Evolutionary conservation across 148 eudicot genomes (phyloP).

Genomic region (Polygonum maritimum): DNA sequence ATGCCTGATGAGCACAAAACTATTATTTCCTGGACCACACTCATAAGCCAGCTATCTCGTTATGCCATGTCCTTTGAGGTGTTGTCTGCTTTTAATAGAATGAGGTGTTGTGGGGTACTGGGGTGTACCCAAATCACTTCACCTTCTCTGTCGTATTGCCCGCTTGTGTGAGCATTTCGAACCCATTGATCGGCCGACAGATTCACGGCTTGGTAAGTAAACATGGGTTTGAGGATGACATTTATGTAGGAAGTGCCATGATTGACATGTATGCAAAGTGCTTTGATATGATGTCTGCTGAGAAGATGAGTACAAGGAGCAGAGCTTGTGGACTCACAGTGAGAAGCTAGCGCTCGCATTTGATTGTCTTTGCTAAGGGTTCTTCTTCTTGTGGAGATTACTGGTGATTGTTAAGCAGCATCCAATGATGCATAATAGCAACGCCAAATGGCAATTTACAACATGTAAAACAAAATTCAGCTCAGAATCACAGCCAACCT

Average conservation of each 20-base stretch:
- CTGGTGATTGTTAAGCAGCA: slow-evolving; percentile 30
- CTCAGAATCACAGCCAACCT: no score
- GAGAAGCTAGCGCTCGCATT: slow-evolving; percentile 45
- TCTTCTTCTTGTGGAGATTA: slow-evolving; percentile 36
- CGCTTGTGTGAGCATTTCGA: slow-evolving; percentile 26
- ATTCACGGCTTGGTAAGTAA: slow-evolving; percentile 35
- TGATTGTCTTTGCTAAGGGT: slow-evolving; percentile 27
- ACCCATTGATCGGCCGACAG: slow-evolving; percentile 28
- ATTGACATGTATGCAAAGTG: slow-evolving; percentile 46
- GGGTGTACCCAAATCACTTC: slow-evolving; percentile 35
- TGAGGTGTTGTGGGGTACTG: slow-evolving; percentile 31
- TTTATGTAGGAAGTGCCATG: slow-evolving; percentile 42
- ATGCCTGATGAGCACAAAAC: slow-evolving; percentile 24
- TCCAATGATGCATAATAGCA: no score
- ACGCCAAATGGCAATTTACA: no score
- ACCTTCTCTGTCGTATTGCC: slow-evolving; percentile 44
- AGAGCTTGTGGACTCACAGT: slow-evolving; percentile 36
- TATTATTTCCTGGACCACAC: slow-evolving; percentile 42
- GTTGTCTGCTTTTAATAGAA: slow-evolving; percentile 26
- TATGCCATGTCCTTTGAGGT: slow-evolving; percentile 20
- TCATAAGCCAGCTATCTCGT: slow-evolving; percentile 31
- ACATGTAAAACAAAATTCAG: no score
- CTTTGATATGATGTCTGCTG: slow-evolving; percentile 22
- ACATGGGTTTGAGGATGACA: slow-evolving; percentile 32
- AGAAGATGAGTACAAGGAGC: slow-evolving; percentile 29